Conservation (phyloP, 2,329 filamentous ascomycete species). For the Botryotinia convoluta region DNA sequence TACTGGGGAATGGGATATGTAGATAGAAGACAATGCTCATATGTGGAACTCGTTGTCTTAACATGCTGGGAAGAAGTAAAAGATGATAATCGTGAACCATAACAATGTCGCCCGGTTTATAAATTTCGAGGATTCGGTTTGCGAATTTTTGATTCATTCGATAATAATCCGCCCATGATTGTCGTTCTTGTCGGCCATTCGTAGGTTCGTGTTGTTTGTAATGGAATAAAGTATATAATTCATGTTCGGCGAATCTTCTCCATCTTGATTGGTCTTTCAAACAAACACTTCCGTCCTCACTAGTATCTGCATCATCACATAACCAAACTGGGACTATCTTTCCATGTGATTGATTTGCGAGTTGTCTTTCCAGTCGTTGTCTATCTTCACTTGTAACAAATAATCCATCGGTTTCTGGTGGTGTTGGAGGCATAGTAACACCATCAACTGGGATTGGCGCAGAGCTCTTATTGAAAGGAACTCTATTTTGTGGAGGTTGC, state of each 20-base stretch:
- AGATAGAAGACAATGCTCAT: conserved; percentile 95
- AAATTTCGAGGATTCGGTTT: conserved; percentile 80
- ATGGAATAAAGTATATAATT: conserved; percentile 90
- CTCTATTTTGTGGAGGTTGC: conserved; percentile 40
- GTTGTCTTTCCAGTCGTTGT: conserved; percentile 67
- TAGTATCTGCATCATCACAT: conserved; percentile 68
- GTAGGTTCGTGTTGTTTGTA: conserved; percentile 93
- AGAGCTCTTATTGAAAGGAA: conserved; percentile 68
- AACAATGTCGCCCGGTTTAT: conserved; percentile 89
- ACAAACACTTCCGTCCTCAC: conserved; percentile 60
- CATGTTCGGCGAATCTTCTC: conserved; percentile 86
- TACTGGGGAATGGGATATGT: conserved; percentile 92
- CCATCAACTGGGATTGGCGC: conserved; percentile 75
- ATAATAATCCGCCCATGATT: conserved; percentile 90
- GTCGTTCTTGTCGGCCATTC: conserved; percentile 76
- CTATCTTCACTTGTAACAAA: conserved; percentile 70
- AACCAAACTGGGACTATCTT: conserved; percentile 88
- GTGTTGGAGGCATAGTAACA: conserved; percentile 52
- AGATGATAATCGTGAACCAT: conserved; percentile 95
- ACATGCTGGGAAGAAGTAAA: conserved; percentile 81
- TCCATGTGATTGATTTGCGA: conserved; percentile 70
- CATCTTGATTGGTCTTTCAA: conserved; percentile 83
- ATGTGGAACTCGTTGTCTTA: conserved; percentile 80
- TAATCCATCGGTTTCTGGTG: conserved; percentile 64
- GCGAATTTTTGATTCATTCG: conserved; percentile 91